A percentile compares a stretch with the other conserved stretches of the same genome.
Conservation (phyloP, 345 rosid species). For the Garcia nutans region DNA sequence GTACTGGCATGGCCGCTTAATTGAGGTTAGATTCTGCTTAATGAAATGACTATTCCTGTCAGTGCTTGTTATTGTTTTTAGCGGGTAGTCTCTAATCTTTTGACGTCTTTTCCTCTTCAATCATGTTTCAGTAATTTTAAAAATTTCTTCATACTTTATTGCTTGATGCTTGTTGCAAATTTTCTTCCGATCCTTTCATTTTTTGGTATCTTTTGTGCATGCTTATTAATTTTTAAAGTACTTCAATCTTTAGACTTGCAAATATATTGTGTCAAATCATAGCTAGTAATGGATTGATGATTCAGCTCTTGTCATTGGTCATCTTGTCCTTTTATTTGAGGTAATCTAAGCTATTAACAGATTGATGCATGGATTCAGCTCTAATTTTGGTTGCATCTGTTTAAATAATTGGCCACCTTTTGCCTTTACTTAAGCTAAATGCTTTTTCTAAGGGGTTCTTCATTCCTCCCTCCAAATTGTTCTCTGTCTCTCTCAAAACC, state of each 20-base stretch:
- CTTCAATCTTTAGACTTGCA: neutral
- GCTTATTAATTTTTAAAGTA: neutral
- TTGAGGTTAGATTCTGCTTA: constrained; percentile 29
- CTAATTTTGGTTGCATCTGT: no score
- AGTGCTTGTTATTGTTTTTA: neutral
- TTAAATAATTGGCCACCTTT: no score
- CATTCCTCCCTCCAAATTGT: neutral
- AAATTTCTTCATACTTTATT: no score
- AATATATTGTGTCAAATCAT: neutral
- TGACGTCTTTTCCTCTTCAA: neutral
- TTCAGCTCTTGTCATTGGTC: neutral
- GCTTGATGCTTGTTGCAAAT: neutral
- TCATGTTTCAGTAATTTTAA: neutral
- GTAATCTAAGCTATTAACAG: neutral
- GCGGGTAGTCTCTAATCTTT: neutral
- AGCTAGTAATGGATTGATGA: neutral
- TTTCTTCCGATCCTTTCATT: neutral
- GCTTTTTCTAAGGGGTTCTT: neutral
- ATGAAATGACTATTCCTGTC: neutral
- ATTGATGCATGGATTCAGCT: no score
- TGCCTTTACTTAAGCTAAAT: no score
- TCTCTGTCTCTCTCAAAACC: neutral
- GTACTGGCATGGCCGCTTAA: constrained; percentile 40
- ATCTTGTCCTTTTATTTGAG: neutral
- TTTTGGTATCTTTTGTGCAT: neutral